Evolutionary conservation across 257 asterid species (phyloP), one percentile per base, ranked within the genome.

Genomic region (Prunella vulgaris): DNA sequence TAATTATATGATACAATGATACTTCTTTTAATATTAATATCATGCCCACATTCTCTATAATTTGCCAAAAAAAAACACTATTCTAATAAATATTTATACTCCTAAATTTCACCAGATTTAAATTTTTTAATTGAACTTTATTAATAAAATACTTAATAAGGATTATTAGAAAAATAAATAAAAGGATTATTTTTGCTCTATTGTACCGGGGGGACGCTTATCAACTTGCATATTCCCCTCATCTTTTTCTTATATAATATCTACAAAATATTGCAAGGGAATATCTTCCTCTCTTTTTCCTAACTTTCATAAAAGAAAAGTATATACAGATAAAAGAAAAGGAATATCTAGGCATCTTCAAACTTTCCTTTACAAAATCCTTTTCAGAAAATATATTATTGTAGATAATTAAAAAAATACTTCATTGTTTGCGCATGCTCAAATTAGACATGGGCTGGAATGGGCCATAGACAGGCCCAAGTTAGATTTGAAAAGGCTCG

Each of bases 251-350:
- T 35, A 58, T 14, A 21, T n/a, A n/a, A n/a, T n/a, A n/a, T n/a
- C 74, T 69, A 70, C 6, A 33, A 38, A 67, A 35, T 25, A 61
- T 60, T 72, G 67, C 20, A 63, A 15, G 22, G 24, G 74, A 1
- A 69, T 77, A 73, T 63, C 60, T 53, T 54, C 30, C 14, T 32
- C 64, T 53, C 12, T 64, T 40, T 61, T 63, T 30, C 28, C 62
- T 40, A 61, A 75, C 56, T 75, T 75, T 20, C 61, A 10, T 30
- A 40, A 62, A 68, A n/a, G n/a, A n/a, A n/a, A n/a, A n/a, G 64
- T 24, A 68, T 37, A 58, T 7, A 22, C 3, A 51, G 53, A 42
- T 61, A 58, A 56, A 73, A 20, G 3, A 30, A n/a, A n/a, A n/a
- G n/a, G n/a, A n/a, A 17, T 10, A 52, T 17, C 13, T 21, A 62